A percentile compares a stretch with the other conserved stretches of the same genome.
Conservation (phyloP, 2,329 filamentous ascomycete species). For the Samsoniella hepiali region DNA sequence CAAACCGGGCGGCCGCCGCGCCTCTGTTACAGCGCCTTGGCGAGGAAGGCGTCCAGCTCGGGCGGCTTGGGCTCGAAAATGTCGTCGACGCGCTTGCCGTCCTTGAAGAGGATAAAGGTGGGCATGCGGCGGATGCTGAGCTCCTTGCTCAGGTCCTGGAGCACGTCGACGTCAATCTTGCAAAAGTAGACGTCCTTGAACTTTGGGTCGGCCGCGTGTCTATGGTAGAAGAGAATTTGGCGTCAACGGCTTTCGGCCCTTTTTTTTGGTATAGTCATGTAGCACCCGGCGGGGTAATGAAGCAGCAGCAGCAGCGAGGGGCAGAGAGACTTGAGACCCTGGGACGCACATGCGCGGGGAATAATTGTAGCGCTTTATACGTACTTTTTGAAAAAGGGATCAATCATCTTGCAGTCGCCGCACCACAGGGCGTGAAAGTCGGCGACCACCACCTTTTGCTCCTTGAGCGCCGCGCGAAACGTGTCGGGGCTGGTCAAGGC, state of each 20-base stretch:
- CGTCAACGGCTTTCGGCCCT: not conserved
- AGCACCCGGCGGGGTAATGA: constrained; percentile 2
- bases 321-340: not conserved
- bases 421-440: constrained; percentile 88
- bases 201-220: constrained; percentile 36
- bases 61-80: constrained; percentile 37
- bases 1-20: not conserved
- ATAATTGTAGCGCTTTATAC: not conserved
- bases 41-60: constrained; percentile 20
- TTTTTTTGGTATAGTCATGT: not conserved
- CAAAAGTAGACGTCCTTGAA: constrained; percentile 65
- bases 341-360: not conserved
- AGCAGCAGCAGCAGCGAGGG: not conserved
- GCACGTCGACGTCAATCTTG: constrained; percentile 83
- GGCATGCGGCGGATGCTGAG: constrained; percentile 83
- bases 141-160: constrained; percentile 68
- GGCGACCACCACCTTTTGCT: constrained; percentile 61
- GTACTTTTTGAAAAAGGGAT: constrained; percentile 56
- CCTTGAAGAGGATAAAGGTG: constrained; percentile 78
- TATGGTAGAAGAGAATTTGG: not conserved
- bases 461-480: constrained; percentile 19
- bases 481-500: constrained; percentile 1
- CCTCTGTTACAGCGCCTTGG: constrained; percentile 14
- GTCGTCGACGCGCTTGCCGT: constrained; percentile 65
- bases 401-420: constrained; percentile 84